Conservation (phyloP, 192 early-diverging fungal species). For the Coemansia furcata region DNA sequence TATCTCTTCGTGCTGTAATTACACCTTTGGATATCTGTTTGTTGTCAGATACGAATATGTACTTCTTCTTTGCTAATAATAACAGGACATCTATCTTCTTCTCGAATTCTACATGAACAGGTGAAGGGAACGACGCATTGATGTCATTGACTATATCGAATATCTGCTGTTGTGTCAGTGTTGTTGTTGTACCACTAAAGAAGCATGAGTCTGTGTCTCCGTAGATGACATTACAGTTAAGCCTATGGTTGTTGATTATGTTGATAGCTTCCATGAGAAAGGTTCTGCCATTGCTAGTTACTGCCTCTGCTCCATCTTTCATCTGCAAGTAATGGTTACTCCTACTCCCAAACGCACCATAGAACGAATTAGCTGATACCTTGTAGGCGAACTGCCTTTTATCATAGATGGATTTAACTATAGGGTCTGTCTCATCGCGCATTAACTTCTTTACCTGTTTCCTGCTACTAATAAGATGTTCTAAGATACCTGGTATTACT, state of each 20-base stretch:
- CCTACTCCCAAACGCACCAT: slow-evolving; percentile 27
- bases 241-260: slow-evolving; percentile 1
- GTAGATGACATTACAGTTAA: slow-evolving; percentile 17
- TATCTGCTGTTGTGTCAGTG: slow-evolving; percentile 1
- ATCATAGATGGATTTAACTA: slow-evolving; percentile 12
- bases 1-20: slow-evolving; percentile 25
- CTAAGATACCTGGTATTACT: slow-evolving; percentile 10
- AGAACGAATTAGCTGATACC: slow-evolving; percentile 26
- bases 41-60: slow-evolving; percentile 9
- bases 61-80: slow-evolving; percentile 24
- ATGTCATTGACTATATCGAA: slow-evolving; percentile 11
- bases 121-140: slow-evolving; percentile 8
- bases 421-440: slow-evolving; percentile 7
- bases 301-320: slow-evolving; percentile 4
- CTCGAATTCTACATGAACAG: slow-evolving; percentile 25
- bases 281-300: slow-evolving; percentile 15
- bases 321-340: slow-evolving; percentile 15
- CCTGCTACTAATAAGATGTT: slow-evolving; percentile 6
- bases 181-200: slow-evolving; percentile 6
- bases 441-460: slow-evolving; percentile 5
- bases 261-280: slow-evolving; percentile 13
- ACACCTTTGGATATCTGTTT: slow-evolving; percentile 20
- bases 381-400: slow-evolving; percentile 27
- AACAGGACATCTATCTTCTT: slow-evolving; percentile 11
- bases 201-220: slow-evolving; percentile 35